Percentiles rank a stretch among this genome's conserved stretches.
phyloP scores from a whole-genome alignment of 176 grass and related monocot species.

The Thinopyrum elongatum region DNA sequence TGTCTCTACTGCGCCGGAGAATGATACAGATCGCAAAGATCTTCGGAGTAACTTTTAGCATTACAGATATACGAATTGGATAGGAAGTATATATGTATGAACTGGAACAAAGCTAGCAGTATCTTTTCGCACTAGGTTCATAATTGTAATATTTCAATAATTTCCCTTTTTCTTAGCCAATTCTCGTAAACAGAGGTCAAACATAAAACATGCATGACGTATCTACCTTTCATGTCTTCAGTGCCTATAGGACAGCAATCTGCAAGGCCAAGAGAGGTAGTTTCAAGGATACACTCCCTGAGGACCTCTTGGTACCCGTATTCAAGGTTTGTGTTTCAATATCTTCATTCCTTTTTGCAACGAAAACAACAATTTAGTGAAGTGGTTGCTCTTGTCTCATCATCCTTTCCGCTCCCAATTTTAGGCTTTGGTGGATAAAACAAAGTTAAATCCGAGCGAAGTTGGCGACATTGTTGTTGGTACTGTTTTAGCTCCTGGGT shows the following conservation, averaged over 20 bases:
- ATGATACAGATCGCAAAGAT: background rate
- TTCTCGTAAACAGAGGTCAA: background rate
- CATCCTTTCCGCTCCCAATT: background rate
- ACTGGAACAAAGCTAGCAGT: too few species aligned
- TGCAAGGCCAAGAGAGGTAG: conserved; percentile 86
- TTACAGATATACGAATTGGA: background rate
- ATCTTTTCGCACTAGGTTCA: background rate
- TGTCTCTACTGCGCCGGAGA: background rate
- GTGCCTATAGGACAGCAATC: conserved; percentile 91
- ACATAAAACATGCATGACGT: background rate
- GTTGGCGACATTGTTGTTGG: conserved; percentile 95
- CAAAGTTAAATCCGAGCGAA: conserved; percentile 74
- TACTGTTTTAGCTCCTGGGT: conserved; percentile 88
- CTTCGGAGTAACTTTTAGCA: background rate
- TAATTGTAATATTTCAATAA: background rate
- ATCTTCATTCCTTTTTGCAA: background rate
- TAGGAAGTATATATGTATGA: background rate
- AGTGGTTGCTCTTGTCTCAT: background rate
- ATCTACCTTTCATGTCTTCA: conserved; percentile 42
- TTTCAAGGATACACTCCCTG: conserved; percentile 83
- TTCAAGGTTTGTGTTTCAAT: conserved; percentile 60
- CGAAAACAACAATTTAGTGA: background rate
- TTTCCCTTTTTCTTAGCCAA: background rate
- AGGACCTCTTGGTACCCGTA: conserved; percentile 80
- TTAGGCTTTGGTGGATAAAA: conserved; percentile 80